Evolutionary conservation across 2,329 filamentous ascomycete species (phyloP).

Genomic region (Penicillium sp.): DNA sequence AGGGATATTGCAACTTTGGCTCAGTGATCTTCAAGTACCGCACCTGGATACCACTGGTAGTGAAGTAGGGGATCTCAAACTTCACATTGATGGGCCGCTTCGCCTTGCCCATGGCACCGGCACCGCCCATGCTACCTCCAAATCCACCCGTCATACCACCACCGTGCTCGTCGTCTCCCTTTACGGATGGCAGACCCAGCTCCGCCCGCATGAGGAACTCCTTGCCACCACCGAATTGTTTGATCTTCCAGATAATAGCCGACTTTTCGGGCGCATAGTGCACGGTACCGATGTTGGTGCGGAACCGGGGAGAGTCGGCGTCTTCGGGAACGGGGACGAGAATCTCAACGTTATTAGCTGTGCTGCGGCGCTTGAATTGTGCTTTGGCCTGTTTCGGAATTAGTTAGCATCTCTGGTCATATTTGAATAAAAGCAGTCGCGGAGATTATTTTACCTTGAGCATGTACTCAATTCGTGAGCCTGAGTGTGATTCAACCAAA

Average conservation of each 20-base stretch:
- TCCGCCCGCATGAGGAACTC: slow-evolving; percentile 99
- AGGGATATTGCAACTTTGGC: slow-evolving; percentile 99
- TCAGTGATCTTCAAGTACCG: slow-evolving; percentile 99
- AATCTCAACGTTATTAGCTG: slow-evolving; percentile 98
- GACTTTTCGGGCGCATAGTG: slow-evolving; percentile 98
- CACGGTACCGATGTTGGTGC: slow-evolving; percentile 94
- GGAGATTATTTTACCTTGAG: slow-evolving; percentile 64
- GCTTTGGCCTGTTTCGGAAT: slow-evolving; percentile 66
- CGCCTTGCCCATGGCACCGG: slow-evolving; percentile 74
- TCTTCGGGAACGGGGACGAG: slow-evolving; percentile 96
- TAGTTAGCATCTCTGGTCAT: neutral
- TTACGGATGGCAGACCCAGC: slow-evolving; percentile 87
- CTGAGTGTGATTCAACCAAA: slow-evolving; percentile 92
- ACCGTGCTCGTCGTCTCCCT: slow-evolving; percentile 91
- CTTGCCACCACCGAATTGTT: slow-evolving; percentile 97
- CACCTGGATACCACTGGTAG: slow-evolving; percentile 98
- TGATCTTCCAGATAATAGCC: slow-evolving; percentile 99
- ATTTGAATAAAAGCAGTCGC: neutral
- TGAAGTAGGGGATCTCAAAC: slow-evolving; percentile 99
- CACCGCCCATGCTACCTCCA: slow-evolving; percentile 92
- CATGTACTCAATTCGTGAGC: slow-evolving; percentile 97
- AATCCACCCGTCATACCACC: slow-evolving; percentile 98
- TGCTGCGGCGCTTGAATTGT: slow-evolving; percentile 96
- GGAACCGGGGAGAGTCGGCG: slow-evolving; percentile 91
- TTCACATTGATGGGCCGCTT: slow-evolving; percentile 98